These are phyloP conservation scores for Chrysosporium queenslandicum DNA, from an alignment of 2,329 filamentous ascomycete species.

Conservation along the genomic window DNA sequence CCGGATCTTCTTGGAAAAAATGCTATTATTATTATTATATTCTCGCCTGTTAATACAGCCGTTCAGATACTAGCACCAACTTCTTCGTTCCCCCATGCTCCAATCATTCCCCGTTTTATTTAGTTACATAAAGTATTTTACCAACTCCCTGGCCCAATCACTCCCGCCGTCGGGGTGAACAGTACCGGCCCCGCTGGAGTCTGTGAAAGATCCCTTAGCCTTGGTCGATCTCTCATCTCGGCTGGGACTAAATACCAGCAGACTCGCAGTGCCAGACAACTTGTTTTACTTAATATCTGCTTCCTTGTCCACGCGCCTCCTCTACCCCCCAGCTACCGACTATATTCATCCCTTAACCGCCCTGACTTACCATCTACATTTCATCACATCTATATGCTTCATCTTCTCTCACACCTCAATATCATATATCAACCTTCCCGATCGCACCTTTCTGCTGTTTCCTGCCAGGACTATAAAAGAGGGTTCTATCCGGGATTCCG, in stretches of 20 bases:
- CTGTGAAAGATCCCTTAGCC: slow-evolving; percentile 11
- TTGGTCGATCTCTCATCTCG: slow-evolving; percentile 13
- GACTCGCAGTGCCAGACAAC: not conserved
- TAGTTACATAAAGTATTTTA: slow-evolving; percentile 13
- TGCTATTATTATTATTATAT: not conserved
- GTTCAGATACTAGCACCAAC: slow-evolving; percentile 9
- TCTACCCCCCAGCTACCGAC: not conserved
- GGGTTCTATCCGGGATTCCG: not conserved
- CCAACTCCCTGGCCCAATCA: slow-evolving; percentile 8
- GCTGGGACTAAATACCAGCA: slow-evolving; percentile 4
- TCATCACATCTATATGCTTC: not conserved
- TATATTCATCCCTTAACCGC: slow-evolving; percentile 3
- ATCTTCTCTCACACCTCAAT: not conserved
- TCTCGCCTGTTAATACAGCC: slow-evolving; percentile 8
- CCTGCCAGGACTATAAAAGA: not conserved
- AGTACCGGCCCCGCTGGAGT: slow-evolving; percentile 7
- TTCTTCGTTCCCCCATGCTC: slow-evolving; percentile 1
- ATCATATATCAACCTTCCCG: not conserved
- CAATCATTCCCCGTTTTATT: slow-evolving; percentile 12
- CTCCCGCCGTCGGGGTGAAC: slow-evolving; percentile 2
- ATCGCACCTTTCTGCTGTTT: not conserved
- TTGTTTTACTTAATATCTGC: slow-evolving; percentile 8
- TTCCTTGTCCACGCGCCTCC: not conserved
- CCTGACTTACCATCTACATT: not conserved
- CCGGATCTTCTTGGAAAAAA: not conserved